Conservation (phyloP, 2,329 filamentous ascomycete genomes). For the Coleophoma eucalyptorum region DNA sequence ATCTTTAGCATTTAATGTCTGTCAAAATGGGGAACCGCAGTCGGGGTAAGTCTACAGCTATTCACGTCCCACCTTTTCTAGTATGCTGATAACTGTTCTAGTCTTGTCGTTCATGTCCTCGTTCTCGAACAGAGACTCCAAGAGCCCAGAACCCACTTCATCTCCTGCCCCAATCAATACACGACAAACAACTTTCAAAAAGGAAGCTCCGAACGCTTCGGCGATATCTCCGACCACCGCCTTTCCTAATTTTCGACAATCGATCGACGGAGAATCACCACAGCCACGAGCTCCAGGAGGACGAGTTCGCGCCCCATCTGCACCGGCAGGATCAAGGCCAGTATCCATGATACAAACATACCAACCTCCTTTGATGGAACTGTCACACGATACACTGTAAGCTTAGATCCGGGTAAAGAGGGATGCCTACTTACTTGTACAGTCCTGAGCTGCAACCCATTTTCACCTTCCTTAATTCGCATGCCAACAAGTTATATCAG, state of each 20-base stretch:
- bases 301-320: conserved; percentile 29
- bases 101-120: conserved; percentile 88
- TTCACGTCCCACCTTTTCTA: not conserved
- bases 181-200: conserved; percentile 12
- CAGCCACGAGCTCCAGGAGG: conserved; percentile 30
- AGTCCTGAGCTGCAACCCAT: conserved; percentile 85
- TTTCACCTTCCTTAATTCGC: conserved; percentile 90
- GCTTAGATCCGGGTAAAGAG: not conserved
- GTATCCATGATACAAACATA: conserved; percentile 84
- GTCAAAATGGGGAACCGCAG: conserved; percentile 27
- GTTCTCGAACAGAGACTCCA: conserved; percentile 50
- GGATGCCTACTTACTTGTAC: too few relatives aligned
- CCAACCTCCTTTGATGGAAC: conserved; percentile 81
- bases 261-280: conserved; percentile 11
- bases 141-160: conserved; percentile 26
- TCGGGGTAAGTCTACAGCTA: conserved; percentile 24
- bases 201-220: conserved; percentile 34
- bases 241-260: conserved; percentile 6
- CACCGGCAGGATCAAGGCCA: conserved; percentile 58
- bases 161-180: conserved; percentile 21
- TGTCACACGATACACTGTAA: conserved; percentile 72
- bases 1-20: conserved; percentile 1
- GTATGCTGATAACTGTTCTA: conserved; percentile 33
- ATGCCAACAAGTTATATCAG: conserved; percentile 94
- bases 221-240: conserved; percentile 1